phyloP scores from a whole-genome alignment of 2,329 filamentous ascomycete species.

The Penicillium sp. region DNA sequence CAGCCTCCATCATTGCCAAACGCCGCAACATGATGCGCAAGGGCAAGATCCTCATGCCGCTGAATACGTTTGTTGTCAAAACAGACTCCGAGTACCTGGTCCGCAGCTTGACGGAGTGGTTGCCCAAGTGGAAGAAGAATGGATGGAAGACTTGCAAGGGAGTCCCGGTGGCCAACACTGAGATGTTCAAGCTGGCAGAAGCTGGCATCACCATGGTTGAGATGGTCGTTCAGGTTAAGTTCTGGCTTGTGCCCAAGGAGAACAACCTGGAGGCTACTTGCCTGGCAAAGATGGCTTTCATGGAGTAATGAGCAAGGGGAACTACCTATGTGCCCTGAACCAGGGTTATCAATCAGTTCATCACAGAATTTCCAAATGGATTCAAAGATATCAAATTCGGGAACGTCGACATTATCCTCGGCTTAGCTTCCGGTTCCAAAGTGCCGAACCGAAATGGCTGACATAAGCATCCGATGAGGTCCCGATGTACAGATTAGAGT shows the following conservation, averaged over 20 bases:
- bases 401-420: not conserved
- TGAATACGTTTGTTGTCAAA: conserved; percentile 26
- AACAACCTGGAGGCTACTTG: conserved; percentile 18
- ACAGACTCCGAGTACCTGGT: conserved; percentile 39
- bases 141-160: conserved; percentile 29
- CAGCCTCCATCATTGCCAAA: not conserved
- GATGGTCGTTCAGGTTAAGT: conserved; percentile 22
- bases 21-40: not conserved
- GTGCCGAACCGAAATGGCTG: conserved; percentile 5
- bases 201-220: conserved; percentile 22
- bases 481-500: not conserved
- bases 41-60: conserved; percentile 2
- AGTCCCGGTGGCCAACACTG: conserved; percentile 22
- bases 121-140: conserved; percentile 34
- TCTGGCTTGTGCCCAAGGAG: conserved; percentile 28
- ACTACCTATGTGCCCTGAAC: not conserved
- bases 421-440: not conserved
- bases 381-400: not conserved
- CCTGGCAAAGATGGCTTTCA: not conserved
- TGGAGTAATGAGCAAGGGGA: not conserved
- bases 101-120: conserved; percentile 32
- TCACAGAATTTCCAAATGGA: not conserved
- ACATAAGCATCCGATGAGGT: conserved; percentile 1
- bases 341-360: not conserved
- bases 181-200: conserved; percentile 24